Conservation (phyloP, 1,139 yeast genomes). For the Hanseniaspora sp. region DNA sequence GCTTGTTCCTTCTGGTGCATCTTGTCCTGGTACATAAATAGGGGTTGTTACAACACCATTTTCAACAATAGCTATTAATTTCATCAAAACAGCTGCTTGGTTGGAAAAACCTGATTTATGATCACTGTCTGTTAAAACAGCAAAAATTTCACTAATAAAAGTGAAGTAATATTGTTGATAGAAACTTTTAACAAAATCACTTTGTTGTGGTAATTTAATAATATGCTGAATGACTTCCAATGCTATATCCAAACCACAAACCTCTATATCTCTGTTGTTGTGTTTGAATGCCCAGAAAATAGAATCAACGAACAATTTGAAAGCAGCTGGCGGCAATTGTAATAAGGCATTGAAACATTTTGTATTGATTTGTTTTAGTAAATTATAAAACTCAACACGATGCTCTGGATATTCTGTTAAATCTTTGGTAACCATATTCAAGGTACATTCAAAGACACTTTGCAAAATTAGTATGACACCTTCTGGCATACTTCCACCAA, state of each 20-base stretch:
- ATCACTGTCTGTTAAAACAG: slow-evolving; percentile 90
- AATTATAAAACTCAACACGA: slow-evolving; percentile 87
- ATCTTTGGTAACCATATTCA: slow-evolving; percentile 90
- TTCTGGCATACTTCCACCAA: slow-evolving; percentile 80
- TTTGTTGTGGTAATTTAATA: slow-evolving; percentile 56
- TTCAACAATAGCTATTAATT: slow-evolving; percentile 73
- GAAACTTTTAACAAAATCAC: slow-evolving; percentile 73
- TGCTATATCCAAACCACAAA: slow-evolving; percentile 72
- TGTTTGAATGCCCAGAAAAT: slow-evolving; percentile 98
- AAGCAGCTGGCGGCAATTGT: slow-evolving; percentile 83
- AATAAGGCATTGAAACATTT: slow-evolving; percentile 78
- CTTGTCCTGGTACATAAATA: slow-evolving; percentile 62
- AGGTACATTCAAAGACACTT: slow-evolving; percentile 86
- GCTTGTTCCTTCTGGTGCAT: slow-evolving; percentile 63
- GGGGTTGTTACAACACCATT: slow-evolving; percentile 65
- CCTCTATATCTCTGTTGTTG: slow-evolving; percentile 90
- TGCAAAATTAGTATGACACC: slow-evolving; percentile 81
- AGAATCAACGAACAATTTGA: slow-evolving; percentile 82
- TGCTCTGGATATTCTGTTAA: slow-evolving; percentile 96
- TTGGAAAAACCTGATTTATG: slow-evolving; percentile 91
- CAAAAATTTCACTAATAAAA: slow-evolving; percentile 82
- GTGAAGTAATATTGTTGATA: slow-evolving; percentile 82
- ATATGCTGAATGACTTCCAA: slow-evolving; percentile 74
- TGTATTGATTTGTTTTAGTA: slow-evolving; percentile 73
- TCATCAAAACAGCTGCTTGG: slow-evolving; percentile 76